phyloP scores from a whole-genome alignment of 1,139 yeast species.

The Saccharomyces hybrid region DNA sequence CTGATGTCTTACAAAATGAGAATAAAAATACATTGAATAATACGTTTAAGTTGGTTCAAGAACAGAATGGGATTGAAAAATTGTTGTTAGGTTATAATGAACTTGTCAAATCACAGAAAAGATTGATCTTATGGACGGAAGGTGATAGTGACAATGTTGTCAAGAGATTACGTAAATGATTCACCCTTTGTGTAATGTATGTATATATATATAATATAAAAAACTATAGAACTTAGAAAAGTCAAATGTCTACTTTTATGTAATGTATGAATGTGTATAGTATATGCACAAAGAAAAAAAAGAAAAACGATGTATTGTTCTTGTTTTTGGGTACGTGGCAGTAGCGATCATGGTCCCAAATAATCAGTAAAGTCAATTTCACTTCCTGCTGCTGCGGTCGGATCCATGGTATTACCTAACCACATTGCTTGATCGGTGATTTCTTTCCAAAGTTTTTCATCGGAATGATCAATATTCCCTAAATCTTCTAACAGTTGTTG shows the following conservation, averaged over 20 bases:
- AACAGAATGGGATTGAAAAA: constrained; percentile 40
- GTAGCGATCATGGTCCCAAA: constrained; percentile 5
- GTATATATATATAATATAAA: not conserved
- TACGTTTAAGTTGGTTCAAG: constrained; percentile 12
- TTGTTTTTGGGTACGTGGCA: not conserved
- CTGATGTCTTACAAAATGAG: not conserved
- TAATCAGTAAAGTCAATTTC: constrained; percentile 28
- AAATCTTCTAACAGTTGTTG: constrained; percentile 27
- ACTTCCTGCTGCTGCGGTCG: constrained; percentile 22
- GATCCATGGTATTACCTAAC: constrained; percentile 38
- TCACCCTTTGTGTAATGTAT: not conserved
- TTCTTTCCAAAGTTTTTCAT: constrained; percentile 66
- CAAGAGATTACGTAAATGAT: constrained; percentile 36
- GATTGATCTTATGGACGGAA: constrained; percentile 55
- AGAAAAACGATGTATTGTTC: not conserved
- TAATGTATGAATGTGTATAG: not conserved
- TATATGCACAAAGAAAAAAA: not conserved
- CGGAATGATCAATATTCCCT: constrained; percentile 35
- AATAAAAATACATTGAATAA: not conserved
- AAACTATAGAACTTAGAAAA: not conserved
- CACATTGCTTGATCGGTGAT: constrained; percentile 69
- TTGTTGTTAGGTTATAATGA: constrained; percentile 41
- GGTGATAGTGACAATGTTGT: constrained; percentile 40
- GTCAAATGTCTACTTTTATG: not conserved
- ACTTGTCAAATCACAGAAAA: constrained; percentile 41